These are phyloP conservation scores for Suaeda aralocaspica DNA, from an alignment of 148 eudicot genomes.

Conservation along the genomic window DNA sequence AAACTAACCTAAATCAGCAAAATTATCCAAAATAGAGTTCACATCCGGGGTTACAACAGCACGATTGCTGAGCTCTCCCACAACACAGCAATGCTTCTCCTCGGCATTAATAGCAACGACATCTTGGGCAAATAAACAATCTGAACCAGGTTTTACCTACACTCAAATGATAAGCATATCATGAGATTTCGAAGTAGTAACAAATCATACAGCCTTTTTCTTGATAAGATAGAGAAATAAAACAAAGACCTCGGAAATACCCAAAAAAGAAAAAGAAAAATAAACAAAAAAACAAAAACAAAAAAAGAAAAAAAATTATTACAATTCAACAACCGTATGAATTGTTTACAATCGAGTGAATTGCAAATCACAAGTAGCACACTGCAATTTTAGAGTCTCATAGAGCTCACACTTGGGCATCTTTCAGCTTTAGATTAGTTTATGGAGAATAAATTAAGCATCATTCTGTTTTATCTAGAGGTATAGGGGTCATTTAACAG, in stretches of 20 bases:
- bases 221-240: background rate
- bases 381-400: background rate
- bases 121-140: constrained; percentile 64
- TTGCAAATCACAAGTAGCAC: background rate
- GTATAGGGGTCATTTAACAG: background rate
- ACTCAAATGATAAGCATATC: constrained; percentile 12
- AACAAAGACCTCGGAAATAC: no score
- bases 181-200: constrained; percentile 7
- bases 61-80: constrained; percentile 69
- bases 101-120: constrained; percentile 51
- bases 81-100: constrained; percentile 41
- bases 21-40: constrained; percentile 44
- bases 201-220: background rate
- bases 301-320: background rate
- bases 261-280: no score
- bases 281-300: no score
- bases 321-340: constrained; percentile 22
- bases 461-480: background rate
- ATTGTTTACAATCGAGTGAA: constrained; percentile 29
- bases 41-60: constrained; percentile 66
- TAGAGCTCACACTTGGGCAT: background rate
- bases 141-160: constrained; percentile 67
- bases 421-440: background rate
- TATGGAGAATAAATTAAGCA: background rate
- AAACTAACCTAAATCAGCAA: constrained; percentile 31